Base-by-base conservation (phyloP, 257 asterid species). In the Penstemon barbatus region DNA sequence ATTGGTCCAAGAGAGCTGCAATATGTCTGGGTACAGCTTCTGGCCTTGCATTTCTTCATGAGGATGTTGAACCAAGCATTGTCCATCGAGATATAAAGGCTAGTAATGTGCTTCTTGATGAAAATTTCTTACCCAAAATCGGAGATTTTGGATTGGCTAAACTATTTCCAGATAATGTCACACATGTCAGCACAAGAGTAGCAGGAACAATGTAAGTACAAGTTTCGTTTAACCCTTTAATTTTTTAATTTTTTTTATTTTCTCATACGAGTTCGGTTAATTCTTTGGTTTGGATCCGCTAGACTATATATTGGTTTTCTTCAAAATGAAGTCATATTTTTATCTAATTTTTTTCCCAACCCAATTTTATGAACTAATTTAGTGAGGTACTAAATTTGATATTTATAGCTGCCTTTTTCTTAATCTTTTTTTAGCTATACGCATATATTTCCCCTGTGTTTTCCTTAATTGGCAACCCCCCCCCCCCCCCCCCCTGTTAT, bases 31-130 rank as follows among this genome's bases (percentile, higher is more conserved):
- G 92, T 9, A 86, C 88, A 10, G 97, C 97, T 75, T 67, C 85
- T 5, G 97, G 93, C 42, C 93, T 91, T 55, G 89, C 85, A 33
- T 91, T 85, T 74, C 97, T 91, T 71, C 97, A 91, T n/a, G 96
- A 83, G 83, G 92, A 89, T 25, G 89, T 77, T 12, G 81, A 81
- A 40, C 96, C 91, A 0, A 60, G 58, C 65, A 86, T 91, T 52
- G 97, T 91, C 56, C 97, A 91, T 66, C 89, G 95, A n/a, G 97
- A 91, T 71, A 85, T 91, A 65, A 91, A 91, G 80, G 96, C 97
- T 57, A 88, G 96, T 84, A 91, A 91, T 51, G 82, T 91, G 71
- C 97, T 91, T 56, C 89, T 91, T 37, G 97, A 88, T 61, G 77
- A 68, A 65, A 71, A 84, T 57, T 85, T 83, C 62, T 61, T 46